These are phyloP conservation scores for Cystobasidium onofrii DNA, from an alignment of 768 basidiomycete species.

Conservation along the genomic window DNA sequence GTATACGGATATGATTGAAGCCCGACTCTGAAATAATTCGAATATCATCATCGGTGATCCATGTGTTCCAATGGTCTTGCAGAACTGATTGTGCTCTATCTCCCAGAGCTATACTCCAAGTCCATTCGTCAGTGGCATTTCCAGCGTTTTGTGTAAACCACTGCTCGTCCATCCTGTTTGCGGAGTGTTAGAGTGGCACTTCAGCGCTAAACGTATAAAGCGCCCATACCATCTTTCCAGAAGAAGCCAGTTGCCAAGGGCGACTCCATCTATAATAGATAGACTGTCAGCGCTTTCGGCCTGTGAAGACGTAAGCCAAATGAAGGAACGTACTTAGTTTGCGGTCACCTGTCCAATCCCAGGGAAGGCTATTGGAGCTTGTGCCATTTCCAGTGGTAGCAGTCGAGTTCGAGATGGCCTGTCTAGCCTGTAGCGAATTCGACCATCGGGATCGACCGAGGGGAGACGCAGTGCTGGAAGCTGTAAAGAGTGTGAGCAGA, in stretches of 20 bases:
- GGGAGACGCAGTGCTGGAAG: not conserved
- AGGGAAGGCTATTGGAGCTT: not conserved
- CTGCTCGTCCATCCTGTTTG: constrained; percentile 32
- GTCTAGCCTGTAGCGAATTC: not conserved
- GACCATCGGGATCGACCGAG: not conserved
- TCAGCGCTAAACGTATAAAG: too few species aligned
- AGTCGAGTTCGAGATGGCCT: not conserved
- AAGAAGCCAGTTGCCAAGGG: constrained; percentile 16
- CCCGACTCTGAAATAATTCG: constrained; percentile 35
- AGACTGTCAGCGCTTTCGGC: not conserved
- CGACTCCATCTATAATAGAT: constrained; percentile 9
- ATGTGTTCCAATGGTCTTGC: constrained; percentile 45
- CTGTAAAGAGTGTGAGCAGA: constrained; percentile 1
- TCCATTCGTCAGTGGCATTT: constrained; percentile 28
- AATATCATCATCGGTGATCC: constrained; percentile 47
- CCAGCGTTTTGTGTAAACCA: constrained; percentile 8
- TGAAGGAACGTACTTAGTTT: not conserved
- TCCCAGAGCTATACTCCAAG: constrained; percentile 1
- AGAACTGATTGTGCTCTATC: constrained; percentile 38
- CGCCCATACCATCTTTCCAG: not conserved
- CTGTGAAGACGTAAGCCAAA: not conserved
- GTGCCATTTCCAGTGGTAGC: not conserved
- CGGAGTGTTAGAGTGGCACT: too few species aligned
- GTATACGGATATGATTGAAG: constrained; percentile 42
- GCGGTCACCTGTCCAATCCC: not conserved